Conservation (phyloP, 2,329 filamentous ascomycete species). For the Cladobotryum protrusum region DNA sequence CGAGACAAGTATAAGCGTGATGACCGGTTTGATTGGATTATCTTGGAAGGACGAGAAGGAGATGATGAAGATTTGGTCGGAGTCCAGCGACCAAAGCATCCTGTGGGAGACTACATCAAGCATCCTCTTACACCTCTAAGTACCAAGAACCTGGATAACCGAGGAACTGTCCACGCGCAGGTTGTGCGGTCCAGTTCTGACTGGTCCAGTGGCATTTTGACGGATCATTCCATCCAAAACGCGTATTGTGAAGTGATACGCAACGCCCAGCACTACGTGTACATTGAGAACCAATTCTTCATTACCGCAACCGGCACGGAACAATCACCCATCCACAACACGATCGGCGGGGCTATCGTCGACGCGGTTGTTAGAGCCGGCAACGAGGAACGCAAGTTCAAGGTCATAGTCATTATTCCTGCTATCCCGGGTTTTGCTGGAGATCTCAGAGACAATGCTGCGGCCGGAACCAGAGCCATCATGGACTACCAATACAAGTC, state of each 20-base stretch:
- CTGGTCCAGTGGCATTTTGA: slow-evolving; percentile 88
- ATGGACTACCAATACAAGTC: slow-evolving; percentile 99
- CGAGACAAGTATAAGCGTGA: slow-evolving; percentile 96
- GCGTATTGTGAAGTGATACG: slow-evolving; percentile 80
- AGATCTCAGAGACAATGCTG: slow-evolving; percentile 76
- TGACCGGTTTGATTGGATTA: slow-evolving; percentile 75
- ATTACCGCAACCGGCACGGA: slow-evolving; percentile 90
- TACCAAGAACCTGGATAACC: slow-evolving; percentile 55
- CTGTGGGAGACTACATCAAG: slow-evolving; percentile 78
- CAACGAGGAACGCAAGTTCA: slow-evolving; percentile 80
- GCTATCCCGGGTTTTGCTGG: slow-evolving; percentile 91
- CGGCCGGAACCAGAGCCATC: slow-evolving; percentile 81
- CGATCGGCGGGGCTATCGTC: slow-evolving; percentile 81
- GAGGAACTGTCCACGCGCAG: slow-evolving; percentile 75
- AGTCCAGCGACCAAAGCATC: slow-evolving; percentile 83
- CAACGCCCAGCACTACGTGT: slow-evolving; percentile 85
- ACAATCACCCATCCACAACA: slow-evolving; percentile 80
- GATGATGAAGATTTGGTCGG: slow-evolving; percentile 79
- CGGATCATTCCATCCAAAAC: slow-evolving; percentile 80
- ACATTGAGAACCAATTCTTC: slow-evolving; percentile 99
- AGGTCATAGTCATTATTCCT: slow-evolving; percentile 84
- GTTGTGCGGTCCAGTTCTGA: slow-evolving; percentile 84
- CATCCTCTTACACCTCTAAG: slow-evolving; percentile 69
- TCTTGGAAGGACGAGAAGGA: slow-evolving; percentile 67
- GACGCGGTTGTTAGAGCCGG: slow-evolving; percentile 78